These are phyloP conservation scores for Chlorella vulgaris DNA, from an alignment of 139 green algal genomes.

Conservation along the genomic window DNA sequence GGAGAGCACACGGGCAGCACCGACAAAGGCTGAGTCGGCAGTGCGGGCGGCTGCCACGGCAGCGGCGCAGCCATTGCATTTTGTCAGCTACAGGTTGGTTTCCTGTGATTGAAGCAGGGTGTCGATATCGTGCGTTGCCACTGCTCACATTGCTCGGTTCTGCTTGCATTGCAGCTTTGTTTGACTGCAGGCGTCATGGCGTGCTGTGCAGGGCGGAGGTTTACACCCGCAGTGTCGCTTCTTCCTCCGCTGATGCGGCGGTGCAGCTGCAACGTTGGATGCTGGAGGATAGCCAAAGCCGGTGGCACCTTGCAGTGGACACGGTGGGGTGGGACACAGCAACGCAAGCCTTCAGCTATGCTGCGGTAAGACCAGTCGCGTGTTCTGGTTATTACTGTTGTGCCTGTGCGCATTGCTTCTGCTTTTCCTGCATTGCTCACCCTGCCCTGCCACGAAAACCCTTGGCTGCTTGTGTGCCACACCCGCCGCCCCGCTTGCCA, in stretches of 20 bases:
- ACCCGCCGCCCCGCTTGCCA: not conserved
- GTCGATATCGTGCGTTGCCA: not conserved
- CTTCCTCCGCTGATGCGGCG: not conserved
- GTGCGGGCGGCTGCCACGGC: not conserved
- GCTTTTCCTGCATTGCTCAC: no score
- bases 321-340: slow-evolving; percentile 5
- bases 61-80: slow-evolving; percentile 16
- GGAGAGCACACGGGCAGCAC: not conserved
- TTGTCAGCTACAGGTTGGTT: slow-evolving; percentile 14
- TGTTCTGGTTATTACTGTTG: not conserved
- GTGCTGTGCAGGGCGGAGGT: not conserved
- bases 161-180: not conserved
- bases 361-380: not conserved
- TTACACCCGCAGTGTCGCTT: not conserved
- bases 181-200: not conserved
- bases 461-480: no score
- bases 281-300: slow-evolving; percentile 22
- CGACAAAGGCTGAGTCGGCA: no score
- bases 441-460: no score
- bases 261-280: slow-evolving; percentile 29
- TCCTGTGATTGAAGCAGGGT: not conserved
- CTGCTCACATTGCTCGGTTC: no score
- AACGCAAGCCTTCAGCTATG: slow-evolving; percentile 17
- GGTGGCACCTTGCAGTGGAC: slow-evolving; percentile 39
- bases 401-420: no score